Conservation (phyloP, 2,329 filamentous ascomycete species). For the Polychaeton citri region DNA sequence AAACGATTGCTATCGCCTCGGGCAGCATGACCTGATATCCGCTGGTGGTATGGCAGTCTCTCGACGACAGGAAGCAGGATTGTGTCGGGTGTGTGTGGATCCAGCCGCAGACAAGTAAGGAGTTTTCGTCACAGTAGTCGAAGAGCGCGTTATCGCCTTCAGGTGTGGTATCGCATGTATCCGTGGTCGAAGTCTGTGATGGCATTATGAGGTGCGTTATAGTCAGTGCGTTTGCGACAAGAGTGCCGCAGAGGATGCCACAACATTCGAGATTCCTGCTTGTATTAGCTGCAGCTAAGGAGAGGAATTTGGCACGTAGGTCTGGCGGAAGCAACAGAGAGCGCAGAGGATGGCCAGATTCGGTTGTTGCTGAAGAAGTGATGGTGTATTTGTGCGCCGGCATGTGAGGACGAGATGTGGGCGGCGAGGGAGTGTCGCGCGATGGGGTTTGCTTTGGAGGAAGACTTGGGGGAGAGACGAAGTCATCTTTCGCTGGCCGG, state of each 20-base stretch:
- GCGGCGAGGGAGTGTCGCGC: conserved; percentile 14
- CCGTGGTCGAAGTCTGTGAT: conserved; percentile 75
- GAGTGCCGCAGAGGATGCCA: conserved; percentile 80
- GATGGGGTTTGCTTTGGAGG: conserved; percentile 10
- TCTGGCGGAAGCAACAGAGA: conserved; percentile 73
- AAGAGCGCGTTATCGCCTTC: conserved; percentile 58
- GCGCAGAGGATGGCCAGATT: conserved; percentile 75
- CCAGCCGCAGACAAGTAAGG: conserved; percentile 83
- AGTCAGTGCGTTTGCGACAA: conserved; percentile 88
- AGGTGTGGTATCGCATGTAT: conserved; percentile 91
- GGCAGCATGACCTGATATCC: conserved; percentile 95
- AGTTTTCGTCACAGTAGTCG: conserved; percentile 75
- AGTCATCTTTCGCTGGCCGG: conserved; percentile 16
- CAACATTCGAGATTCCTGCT: conserved; percentile 78
- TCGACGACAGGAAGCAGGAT: conserved; percentile 93
- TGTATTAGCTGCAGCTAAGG: conserved; percentile 65
- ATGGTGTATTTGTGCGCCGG: conserved; percentile 56
- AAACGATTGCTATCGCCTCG: conserved; percentile 94
- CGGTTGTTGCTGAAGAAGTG: conserved; percentile 72
- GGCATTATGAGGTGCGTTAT: conserved; percentile 80
- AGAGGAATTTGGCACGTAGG: conserved; percentile 62
- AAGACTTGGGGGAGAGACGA: conserved; percentile 18
- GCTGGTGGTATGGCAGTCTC: conserved; percentile 84
- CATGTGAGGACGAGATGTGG: conserved; percentile 23
- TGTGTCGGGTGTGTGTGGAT: conserved; percentile 96